A percentile compares a stretch with the other conserved stretches of the same genome.
Evolutionary conservation across 768 basidiomycete species (phyloP).

Genomic region (Lentinula boryana): DNA sequence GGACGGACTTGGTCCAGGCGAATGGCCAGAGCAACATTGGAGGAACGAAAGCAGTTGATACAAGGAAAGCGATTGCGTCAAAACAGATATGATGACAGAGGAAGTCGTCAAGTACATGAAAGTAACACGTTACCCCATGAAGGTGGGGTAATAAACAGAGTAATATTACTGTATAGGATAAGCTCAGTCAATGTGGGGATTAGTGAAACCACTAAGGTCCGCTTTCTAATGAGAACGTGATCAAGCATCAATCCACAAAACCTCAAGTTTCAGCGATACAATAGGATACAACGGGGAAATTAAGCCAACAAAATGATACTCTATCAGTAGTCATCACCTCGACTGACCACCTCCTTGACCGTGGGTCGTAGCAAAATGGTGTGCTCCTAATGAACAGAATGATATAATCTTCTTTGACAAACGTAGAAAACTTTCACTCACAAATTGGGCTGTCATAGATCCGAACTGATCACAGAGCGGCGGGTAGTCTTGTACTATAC

Average conservation of each 20-base stretch:
- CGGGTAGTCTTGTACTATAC: conserved; percentile 77
- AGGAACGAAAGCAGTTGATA: neutral
- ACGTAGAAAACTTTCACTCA: conserved; percentile 19
- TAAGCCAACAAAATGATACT: no score
- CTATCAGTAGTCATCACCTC: conserved; percentile 72
- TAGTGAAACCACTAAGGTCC: neutral
- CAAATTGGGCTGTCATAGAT: conserved; percentile 93
- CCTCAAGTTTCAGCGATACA: neutral
- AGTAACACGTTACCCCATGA: neutral
- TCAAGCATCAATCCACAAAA: neutral
- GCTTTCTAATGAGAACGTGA: neutral
- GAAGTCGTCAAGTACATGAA: neutral
- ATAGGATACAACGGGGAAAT: neutral
- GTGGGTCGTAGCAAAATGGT: conserved; percentile 83
- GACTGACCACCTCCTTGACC: conserved; percentile 77
- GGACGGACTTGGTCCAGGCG: conserved; percentile 4
- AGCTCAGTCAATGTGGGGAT: neutral
- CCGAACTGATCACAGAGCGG: conserved; percentile 82
- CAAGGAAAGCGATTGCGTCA: neutral
- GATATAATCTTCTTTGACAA: neutral
- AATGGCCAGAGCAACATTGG: conserved; percentile 4
- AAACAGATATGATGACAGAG: neutral
- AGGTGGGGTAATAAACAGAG: neutral
- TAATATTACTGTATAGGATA: neutral
- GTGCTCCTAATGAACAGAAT: conserved; percentile 55